phyloP scores from a whole-genome alignment of 75 land plant species.

The Adiantum capillusveneris region DNA sequence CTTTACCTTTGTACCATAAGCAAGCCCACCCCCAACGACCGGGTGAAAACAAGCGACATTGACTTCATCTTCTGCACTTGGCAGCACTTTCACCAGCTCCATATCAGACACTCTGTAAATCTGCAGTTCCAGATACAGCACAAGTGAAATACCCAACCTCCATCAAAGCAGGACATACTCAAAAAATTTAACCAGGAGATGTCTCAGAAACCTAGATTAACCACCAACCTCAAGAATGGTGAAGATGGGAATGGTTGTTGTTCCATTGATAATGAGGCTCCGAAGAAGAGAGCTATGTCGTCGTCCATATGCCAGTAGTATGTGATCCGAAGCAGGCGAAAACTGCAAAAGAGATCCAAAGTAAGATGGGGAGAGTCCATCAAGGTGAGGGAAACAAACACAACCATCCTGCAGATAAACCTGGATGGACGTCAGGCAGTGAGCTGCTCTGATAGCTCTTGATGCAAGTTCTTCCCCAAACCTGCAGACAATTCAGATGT shows the following conservation, averaged over 20 bases:
- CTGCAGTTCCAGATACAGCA: constrained; percentile 34
- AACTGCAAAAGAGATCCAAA: constrained; percentile 45
- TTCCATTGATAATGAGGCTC: constrained; percentile 81
- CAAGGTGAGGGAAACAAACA: no score
- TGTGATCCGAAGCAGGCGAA: constrained; percentile 88
- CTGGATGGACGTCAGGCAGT: constrained; percentile 90
- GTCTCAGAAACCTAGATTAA: no score
- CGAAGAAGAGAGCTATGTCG: constrained; percentile 85
- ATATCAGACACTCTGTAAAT: constrained; percentile 93
- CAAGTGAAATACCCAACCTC: no score
- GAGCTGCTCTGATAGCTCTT: constrained; percentile 88
- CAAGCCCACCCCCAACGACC: constrained; percentile 79
- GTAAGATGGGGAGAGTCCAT: background rate
- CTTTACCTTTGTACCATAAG: constrained; percentile 96
- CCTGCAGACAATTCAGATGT: constrained; percentile 18
- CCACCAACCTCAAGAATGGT: constrained; percentile 84
- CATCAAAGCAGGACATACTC: background rate
- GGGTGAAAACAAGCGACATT: constrained; percentile 99
- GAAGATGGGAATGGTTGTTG: constrained; percentile 63
- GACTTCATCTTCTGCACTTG: constrained; percentile 97
- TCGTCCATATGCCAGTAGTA: constrained; percentile 87
- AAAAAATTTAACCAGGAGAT: background rate
- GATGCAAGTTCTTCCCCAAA: constrained; percentile 79
- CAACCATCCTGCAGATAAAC: no score
- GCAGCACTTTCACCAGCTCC: constrained; percentile 89